Evolutionary conservation across 2,329 filamentous ascomycete genomes (phyloP).

Genomic region (Pseudogymnoascus sp.): DNA sequence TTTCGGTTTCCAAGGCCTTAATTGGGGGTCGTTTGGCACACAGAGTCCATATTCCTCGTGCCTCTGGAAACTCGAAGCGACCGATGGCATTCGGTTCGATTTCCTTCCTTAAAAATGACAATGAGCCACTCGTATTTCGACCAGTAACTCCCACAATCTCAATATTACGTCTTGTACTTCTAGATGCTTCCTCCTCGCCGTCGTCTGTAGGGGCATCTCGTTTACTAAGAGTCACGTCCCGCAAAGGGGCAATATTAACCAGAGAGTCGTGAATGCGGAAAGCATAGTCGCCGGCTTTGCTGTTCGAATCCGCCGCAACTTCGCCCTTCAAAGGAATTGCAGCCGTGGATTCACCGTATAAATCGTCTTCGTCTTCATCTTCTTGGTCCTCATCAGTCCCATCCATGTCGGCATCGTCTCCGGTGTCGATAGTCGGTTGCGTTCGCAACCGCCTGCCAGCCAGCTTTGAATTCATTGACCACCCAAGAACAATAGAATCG

Average conservation of each 20-base stretch:
- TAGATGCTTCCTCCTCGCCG: constrained; percentile 37
- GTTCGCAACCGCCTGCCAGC: constrained; percentile 57
- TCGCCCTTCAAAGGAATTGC: constrained; percentile 33
- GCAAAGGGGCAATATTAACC: constrained; percentile 71
- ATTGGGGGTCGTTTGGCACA: constrained; percentile 59
- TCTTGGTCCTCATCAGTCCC: constrained; percentile 46
- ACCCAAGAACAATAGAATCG: constrained; percentile 75
- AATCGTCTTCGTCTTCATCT: constrained; percentile 46
- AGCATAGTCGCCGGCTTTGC: constrained; percentile 54
- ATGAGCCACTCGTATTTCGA: constrained; percentile 55
- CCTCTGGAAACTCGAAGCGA: constrained; percentile 63
- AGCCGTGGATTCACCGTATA: constrained; percentile 49
- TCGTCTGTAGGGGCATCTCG: constrained; percentile 37
- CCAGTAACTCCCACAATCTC: constrained; percentile 57
- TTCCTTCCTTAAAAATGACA: constrained; percentile 70
- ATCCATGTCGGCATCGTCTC: constrained; percentile 47
- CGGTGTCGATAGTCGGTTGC: constrained; percentile 42
- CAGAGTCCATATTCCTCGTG: constrained; percentile 75
- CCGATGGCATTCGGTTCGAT: constrained; percentile 67
- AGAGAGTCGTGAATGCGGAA: constrained; percentile 75
- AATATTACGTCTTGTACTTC: constrained; percentile 47
- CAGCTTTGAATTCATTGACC: constrained; percentile 59
- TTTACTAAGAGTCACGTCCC: constrained; percentile 63
- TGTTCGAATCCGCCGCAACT: constrained; percentile 29
- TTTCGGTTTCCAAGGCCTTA: constrained; percentile 46